Base-by-base conservation (phyloP, 768 basidiomycete species). In the Hemileccinum impolitum region DNA sequence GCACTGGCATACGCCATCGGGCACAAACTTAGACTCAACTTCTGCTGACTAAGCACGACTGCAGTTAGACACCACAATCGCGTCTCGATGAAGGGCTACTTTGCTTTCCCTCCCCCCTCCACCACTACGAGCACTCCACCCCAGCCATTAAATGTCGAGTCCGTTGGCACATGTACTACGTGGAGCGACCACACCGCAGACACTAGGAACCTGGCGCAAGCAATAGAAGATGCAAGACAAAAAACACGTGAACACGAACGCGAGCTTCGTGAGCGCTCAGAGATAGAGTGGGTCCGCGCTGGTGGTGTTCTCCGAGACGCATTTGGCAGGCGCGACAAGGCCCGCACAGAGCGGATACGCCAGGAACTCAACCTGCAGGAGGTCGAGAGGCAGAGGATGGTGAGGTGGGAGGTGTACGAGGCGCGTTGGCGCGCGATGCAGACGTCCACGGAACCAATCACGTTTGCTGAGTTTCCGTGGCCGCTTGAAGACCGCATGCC, bases 381-480 rank as follows among this genome's bases (percentile, higher is more conserved):
- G 39, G 61, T 68, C 43, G 79, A 81, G 55, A 63, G 61, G 38
- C 47, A 43, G 39, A 63, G 70, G 39, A 57, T 59, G 45, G 63
- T 64, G 17, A 66, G 70, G 34, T 84, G 85, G 81, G 68, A 75
- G n/a, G 58, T 48, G 7, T 83, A 85, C 54, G 81, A 84, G 49
- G 41, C 53, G 15, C 66, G 70, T 9, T 86, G 86, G 85, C 63
- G 59, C 26, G 56, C 56, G 12, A 61, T 81, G 13, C 55, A 65
- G 39, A 57, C 65, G 18, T 65, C 65, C 48, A 52, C 53, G 15
- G 49, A 58, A 31, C 48, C 52, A 28, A 48, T 78, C 17, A 45
- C 58, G 15, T 87, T 85, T 55, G 55, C 45, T 5, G 78, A 80
- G 50, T 74, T 87, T 38, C 84, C 85, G 0, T 87, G 86, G 85